Percentiles rank a stretch among this genome's conserved stretches.
Evolutionary conservation across 2,329 filamentous ascomycete genomes (phyloP).

Genomic region (Cladosporium sp.): DNA sequence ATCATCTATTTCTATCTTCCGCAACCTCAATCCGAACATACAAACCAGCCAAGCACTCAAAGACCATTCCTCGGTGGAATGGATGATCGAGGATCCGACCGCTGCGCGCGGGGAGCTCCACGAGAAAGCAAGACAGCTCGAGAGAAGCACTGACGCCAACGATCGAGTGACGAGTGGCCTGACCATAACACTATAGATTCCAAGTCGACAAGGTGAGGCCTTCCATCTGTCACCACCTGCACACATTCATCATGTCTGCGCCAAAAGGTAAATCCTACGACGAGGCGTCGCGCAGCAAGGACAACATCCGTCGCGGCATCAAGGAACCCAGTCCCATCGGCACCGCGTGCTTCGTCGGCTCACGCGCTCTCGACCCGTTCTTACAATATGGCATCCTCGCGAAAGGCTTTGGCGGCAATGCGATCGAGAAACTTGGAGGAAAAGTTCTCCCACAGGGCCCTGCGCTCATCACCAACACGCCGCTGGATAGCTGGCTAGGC

Average conservation of each 20-base stretch:
- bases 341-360: conserved; percentile 44
- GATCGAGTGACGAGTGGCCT: not conserved
- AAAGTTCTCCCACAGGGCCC: conserved; percentile 45
- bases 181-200: not conserved
- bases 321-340: conserved; percentile 43
- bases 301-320: conserved; percentile 42
- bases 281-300: conserved; percentile 18
- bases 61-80: not conserved
- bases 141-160: conserved; percentile 5
- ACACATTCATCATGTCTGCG: conserved; percentile 19
- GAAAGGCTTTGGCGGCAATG: conserved; percentile 40
- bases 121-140: conserved; percentile 1
- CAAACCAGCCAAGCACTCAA: not conserved
- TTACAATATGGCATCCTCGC: conserved; percentile 54
- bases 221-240: not conserved
- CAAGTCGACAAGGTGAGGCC: conserved; percentile 1
- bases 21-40: not conserved
- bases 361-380: conserved; percentile 49
- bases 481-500: conserved; percentile 44
- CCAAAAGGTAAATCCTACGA: conserved; percentile 11
- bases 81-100: conserved; percentile 1
- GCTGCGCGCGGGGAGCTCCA: not conserved
- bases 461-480: conserved; percentile 41
- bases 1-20: not conserved
- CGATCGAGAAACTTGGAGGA: conserved; percentile 51